Conservation (phyloP, 202 grass and related monocot genomes). For the Dendrocalamus latiflorus region DNA sequence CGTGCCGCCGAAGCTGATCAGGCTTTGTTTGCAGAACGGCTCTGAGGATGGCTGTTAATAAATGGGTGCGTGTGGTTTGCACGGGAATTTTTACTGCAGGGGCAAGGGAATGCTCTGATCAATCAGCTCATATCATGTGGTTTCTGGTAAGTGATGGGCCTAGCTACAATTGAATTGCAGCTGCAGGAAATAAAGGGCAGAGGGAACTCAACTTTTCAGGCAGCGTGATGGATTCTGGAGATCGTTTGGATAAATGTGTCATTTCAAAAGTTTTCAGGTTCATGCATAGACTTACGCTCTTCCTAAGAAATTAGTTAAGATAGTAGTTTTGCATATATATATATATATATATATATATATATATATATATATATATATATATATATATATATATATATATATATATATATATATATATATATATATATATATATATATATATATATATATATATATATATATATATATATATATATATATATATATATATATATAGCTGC, state of each 20-base stretch:
- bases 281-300: background rate
- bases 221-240: background rate
- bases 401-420: too few relatives aligned
- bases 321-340: too few relatives aligned
- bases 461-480: too few relatives aligned
- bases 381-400: too few relatives aligned
- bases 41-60: background rate
- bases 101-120: background rate
- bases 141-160: background rate
- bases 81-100: conserved; percentile 13
- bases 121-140: background rate
- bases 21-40: background rate
- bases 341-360: too few relatives aligned
- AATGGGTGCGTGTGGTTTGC: background rate
- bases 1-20: conserved; percentile 29
- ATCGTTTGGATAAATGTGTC: background rate
- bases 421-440: too few relatives aligned
- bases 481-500: too few relatives aligned
- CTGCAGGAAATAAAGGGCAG: background rate
- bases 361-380: too few relatives aligned
- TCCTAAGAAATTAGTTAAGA: background rate
- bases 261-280: background rate
- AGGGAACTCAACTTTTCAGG: background rate
- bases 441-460: too few relatives aligned
- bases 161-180: background rate